A percentile compares a stretch with the other conserved stretches of the same genome.
Conservation (phyloP, 495 filamentous ascomycete genomes). For the Trichoderma reesei region DNA sequence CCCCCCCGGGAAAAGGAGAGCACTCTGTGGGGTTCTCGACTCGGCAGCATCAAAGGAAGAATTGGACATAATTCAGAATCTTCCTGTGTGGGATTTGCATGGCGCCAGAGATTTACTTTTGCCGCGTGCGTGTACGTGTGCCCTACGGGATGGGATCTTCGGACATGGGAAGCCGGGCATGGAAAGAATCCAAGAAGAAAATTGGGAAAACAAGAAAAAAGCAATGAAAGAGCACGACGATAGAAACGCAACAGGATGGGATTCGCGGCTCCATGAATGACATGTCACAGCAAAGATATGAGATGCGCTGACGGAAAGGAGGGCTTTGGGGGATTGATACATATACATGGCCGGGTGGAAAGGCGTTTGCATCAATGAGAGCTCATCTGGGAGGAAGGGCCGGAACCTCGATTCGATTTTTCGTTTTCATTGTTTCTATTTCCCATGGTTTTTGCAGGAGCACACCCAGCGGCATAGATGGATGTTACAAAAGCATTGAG, state of each 20-base stretch:
- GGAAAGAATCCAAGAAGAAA: neutral
- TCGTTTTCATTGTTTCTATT: constrained; percentile 7
- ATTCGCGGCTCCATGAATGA: neutral
- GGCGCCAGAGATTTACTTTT: neutral
- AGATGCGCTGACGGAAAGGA: neutral
- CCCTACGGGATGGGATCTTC: neutral
- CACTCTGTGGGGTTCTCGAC: neutral
- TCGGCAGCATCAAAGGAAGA: neutral
- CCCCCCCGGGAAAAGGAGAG: neutral
- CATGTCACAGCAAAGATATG: neutral
- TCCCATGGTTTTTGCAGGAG: neutral
- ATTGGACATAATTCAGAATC: neutral
- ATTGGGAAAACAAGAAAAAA: neutral
- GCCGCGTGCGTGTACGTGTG: neutral
- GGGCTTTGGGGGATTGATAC: neutral
- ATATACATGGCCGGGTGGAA: constrained; percentile 3
- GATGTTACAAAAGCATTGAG: constrained; percentile 9
- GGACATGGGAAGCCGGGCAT: neutral
- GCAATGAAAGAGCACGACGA: neutral
- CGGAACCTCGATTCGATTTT: neutral
- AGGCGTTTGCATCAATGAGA: constrained; percentile 8
- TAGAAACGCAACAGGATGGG: neutral
- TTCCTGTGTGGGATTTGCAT: neutral
- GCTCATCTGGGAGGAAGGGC: neutral
- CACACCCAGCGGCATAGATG: constrained; percentile 6